Evolutionary conservation across 345 rosid genomes (phyloP).

Genomic region (Eucalyptus decipiens): DNA sequence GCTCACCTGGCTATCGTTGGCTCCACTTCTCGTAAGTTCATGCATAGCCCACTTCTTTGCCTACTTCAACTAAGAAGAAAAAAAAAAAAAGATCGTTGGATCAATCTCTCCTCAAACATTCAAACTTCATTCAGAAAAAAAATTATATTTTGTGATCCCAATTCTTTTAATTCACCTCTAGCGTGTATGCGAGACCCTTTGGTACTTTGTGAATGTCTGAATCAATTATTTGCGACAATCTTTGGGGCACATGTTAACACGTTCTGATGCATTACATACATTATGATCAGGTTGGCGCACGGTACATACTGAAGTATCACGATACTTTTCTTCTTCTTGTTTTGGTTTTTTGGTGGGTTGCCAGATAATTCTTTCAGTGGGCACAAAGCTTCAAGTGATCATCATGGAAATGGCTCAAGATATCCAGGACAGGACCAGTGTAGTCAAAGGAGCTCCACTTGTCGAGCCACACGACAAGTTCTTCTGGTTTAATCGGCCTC

Average conservation of each 20-base stretch:
- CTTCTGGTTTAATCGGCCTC: constrained; percentile 55
- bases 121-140: neutral
- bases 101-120: neutral
- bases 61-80: neutral
- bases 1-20: constrained; percentile 25
- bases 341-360: neutral
- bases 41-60: neutral
- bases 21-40: constrained; percentile 24
- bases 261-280: neutral
- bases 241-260: neutral
- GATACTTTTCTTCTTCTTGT: neutral
- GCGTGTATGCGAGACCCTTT: neutral
- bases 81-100: neutral
- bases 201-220: neutral
- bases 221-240: neutral
- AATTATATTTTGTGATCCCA: neutral
- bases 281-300: neutral
- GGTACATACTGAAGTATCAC: neutral
- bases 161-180: neutral
- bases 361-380: constrained; percentile 43
- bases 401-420: constrained; percentile 50
- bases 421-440: constrained; percentile 18
- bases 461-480: constrained; percentile 45
- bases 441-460: constrained; percentile 37
- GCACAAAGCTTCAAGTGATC: constrained; percentile 40